These are phyloP conservation scores for Glomus cerebriforme DNA, from an alignment of 192 early-diverging fungal genomes.

Conservation along the genomic window DNA sequence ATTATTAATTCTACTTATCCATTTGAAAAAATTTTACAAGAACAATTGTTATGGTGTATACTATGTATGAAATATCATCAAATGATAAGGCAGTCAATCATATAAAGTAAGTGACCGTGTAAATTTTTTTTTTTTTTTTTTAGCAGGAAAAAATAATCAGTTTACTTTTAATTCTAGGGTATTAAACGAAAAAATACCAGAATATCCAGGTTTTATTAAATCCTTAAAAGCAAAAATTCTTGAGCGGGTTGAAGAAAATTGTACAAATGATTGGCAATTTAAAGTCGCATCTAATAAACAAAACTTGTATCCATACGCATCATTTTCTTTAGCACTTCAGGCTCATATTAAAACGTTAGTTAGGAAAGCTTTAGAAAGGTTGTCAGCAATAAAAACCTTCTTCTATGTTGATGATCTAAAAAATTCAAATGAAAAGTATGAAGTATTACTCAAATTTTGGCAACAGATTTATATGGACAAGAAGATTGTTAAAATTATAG, in stretches of 20 bases:
- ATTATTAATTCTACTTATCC: conserved; percentile 17
- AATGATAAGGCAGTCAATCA: conserved; percentile 3
- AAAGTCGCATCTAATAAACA: conserved; percentile 23
- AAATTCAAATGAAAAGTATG: not conserved
- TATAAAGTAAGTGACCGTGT: conserved; percentile 1
- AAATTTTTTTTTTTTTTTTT: conserved; percentile 4
- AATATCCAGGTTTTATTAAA: not conserved
- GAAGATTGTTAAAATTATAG: conserved; percentile 9
- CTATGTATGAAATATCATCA: conserved; percentile 30
- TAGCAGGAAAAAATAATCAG: no score
- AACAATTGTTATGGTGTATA: conserved; percentile 32
- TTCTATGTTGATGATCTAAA: not conserved
- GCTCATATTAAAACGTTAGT: conserved; percentile 23
- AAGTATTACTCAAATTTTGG: conserved; percentile 27
- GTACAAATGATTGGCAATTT: conserved; percentile 17
- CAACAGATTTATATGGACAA: conserved; percentile 2
- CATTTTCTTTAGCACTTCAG: conserved; percentile 24
- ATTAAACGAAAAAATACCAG: not conserved
- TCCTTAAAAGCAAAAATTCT: conserved; percentile 3
- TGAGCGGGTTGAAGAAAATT: conserved; percentile 13
- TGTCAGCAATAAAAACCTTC: conserved; percentile 18
- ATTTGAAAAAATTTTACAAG: conserved; percentile 29
- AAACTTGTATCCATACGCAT: conserved; percentile 10
- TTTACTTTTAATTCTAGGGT: not conserved
- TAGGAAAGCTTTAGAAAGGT: conserved; percentile 10